phyloP scores from a whole-genome alignment of 2,329 filamentous ascomycete species.

The Podosphaera xanthii region DNA sequence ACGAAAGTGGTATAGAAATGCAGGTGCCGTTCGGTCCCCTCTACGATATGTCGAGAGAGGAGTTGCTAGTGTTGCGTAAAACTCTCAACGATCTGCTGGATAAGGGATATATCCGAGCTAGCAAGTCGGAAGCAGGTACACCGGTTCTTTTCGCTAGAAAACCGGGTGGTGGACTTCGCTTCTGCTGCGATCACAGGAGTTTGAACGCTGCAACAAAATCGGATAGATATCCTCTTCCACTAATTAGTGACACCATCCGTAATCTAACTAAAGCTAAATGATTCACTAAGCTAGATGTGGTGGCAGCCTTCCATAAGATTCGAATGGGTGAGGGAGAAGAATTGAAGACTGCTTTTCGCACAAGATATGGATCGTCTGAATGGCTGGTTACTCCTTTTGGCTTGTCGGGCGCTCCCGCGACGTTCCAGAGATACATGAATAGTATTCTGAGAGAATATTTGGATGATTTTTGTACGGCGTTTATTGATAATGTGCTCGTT shows the following conservation, averaged over 20 bases:
- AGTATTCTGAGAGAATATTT: not conserved
- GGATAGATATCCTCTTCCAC: not conserved
- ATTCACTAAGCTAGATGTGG: not conserved
- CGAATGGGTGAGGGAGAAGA: constrained; percentile 1
- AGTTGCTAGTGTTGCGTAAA: not conserved
- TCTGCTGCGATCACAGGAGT: constrained; percentile 2
- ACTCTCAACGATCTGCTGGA: not conserved
- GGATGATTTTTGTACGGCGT: not conserved
- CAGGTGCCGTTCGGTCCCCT: not conserved
- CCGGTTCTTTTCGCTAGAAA: constrained; percentile 2
- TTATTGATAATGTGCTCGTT: constrained; percentile 1
- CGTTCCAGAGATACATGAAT: not conserved
- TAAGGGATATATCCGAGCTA: constrained; percentile 1
- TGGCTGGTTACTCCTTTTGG: not conserved
- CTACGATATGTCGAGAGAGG: not conserved
- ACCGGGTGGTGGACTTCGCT: not conserved
- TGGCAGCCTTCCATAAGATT: not conserved
- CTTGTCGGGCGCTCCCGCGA: not conserved
- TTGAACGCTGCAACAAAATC: constrained; percentile 3
- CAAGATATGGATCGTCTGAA: not conserved
- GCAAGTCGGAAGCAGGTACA: not conserved
- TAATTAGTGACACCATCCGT: not conserved
- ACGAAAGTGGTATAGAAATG: not conserved
- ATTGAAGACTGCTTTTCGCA: not conserved
- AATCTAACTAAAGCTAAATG: not conserved